Evolutionary conservation across 2,329 filamentous ascomycete genomes (phyloP), one percentile per base, ranked within the genome.

Genomic region (Verticillium nubilum): DNA sequence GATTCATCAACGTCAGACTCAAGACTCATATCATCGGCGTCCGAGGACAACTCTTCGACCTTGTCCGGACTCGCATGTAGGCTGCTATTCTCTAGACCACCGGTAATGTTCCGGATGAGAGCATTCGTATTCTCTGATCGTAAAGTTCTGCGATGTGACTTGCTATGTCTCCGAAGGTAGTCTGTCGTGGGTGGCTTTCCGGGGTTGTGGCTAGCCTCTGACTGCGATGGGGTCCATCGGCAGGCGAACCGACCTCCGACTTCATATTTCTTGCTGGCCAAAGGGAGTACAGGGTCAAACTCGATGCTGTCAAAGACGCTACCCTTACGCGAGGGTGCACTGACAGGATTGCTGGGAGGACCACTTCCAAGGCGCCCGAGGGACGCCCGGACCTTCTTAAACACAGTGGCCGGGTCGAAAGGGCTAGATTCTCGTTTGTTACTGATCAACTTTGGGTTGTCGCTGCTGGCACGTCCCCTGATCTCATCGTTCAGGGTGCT

Each of bases 181-280:
- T 78, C 75, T 1, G 80, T 78, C 17, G 76, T 79, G 2, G 80
- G 75, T 7, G 80, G 73, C 17, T 69, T 68, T 15, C 73, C 72
- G 4, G 64, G 63, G 47, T 65, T 73, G 23, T 64, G 61, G 33
- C 67, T 72, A 17, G 66, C 57, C 9, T 72, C 61, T 53, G 67
- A 69, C 47, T 72, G 67, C 50, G 67, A 31, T 58, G 69, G 66
- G 23, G 71, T 67, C 65, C 73, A 68, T 56, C 68, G 68, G 67
- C 77, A 82, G 60, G 82, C 78, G 61, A 83, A 86, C 2, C 78
- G 75, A 15, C 84, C 84, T 4, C 79, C 81, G 53, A 79, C 78
- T 63, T 83, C 79, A 62, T 86, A 86, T 64, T 86, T 86, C 63
- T 80, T 83, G 63, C 81, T 84, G 52, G 83, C 81, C 58, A 79